Percentiles rank a stretch among this genome's conserved stretches.
Evolutionary conservation across 768 basidiomycete genomes (phyloP).

Genomic region (Lentinula sp.): DNA sequence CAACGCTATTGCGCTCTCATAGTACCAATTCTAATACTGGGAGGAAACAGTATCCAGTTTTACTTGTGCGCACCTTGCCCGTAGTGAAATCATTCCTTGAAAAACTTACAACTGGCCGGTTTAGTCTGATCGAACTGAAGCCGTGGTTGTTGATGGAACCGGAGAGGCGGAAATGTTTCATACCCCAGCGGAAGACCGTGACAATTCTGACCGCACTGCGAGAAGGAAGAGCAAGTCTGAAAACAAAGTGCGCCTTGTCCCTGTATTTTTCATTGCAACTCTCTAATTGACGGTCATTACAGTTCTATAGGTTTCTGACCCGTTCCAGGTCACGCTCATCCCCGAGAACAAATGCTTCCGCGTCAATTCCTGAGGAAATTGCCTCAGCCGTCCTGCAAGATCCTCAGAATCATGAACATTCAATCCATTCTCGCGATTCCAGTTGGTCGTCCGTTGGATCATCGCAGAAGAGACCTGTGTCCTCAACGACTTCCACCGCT

Average conservation of each 20-base stretch:
- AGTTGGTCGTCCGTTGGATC: constrained; percentile 1
- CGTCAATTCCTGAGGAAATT: background rate
- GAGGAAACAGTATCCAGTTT: background rate
- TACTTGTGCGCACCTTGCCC: background rate
- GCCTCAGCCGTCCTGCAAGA: background rate
- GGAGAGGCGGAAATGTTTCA: constrained; percentile 16
- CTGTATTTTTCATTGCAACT: constrained; percentile 3
- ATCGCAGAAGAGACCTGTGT: constrained; percentile 2
- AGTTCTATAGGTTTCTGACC: constrained; percentile 60
- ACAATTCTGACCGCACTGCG: constrained; percentile 26
- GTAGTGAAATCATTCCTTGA: background rate
- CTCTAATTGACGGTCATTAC: constrained; percentile 5
- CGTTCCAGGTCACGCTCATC: constrained; percentile 60
- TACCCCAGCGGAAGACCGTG: constrained; percentile 17
- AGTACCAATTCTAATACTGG: constrained; percentile 8
- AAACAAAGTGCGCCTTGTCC: constrained; percentile 33
- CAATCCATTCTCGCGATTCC: constrained; percentile 4
- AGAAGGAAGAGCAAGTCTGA: constrained; percentile 36
- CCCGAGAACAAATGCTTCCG: constrained; percentile 25
- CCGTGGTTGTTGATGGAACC: constrained; percentile 27
- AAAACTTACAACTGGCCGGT: background rate
- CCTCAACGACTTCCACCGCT: constrained; percentile 20
- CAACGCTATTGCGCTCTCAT: constrained; percentile 35
- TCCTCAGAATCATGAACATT: background rate
- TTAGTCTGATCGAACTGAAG: constrained; percentile 9